Evolutionary conservation across 2,329 filamentous ascomycete species (phyloP).

Genomic region (Niveomyces coronatus): DNA sequence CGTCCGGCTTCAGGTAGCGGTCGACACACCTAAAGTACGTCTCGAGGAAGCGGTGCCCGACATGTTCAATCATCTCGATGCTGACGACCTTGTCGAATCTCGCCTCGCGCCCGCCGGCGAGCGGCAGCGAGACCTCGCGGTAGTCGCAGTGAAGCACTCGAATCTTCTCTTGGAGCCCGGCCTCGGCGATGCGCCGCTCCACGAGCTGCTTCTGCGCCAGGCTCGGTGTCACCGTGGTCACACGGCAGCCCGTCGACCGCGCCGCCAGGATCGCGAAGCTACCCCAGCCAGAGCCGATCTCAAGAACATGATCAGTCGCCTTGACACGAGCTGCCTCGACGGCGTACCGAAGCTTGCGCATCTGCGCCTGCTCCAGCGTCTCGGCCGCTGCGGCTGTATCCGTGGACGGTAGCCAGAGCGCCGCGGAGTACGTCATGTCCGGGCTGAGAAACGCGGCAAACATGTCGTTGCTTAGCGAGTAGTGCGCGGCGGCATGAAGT

Average conservation of each 20-base stretch:
- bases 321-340: slow-evolving; percentile 55
- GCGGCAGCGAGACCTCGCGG: slow-evolving; percentile 47
- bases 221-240: slow-evolving; percentile 59
- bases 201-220: slow-evolving; percentile 59
- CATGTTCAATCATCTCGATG: slow-evolving; percentile 70
- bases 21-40: slow-evolving; percentile 59
- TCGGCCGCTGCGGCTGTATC: slow-evolving; percentile 36
- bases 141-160: slow-evolving; percentile 59
- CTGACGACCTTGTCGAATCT: slow-evolving; percentile 62
- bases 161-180: slow-evolving; percentile 49
- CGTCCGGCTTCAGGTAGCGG: slow-evolving; percentile 50
- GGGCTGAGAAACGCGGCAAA: slow-evolving; percentile 62
- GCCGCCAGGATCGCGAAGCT: slow-evolving; percentile 63
- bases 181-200: slow-evolving; percentile 52
- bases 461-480: slow-evolving; percentile 68
- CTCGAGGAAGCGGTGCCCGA: slow-evolving; percentile 55
- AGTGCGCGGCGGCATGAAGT: slow-evolving; percentile 61
- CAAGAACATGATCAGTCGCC: slow-evolving; percentile 55
- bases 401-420: slow-evolving; percentile 41
- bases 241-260: slow-evolving; percentile 53
- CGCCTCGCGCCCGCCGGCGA: slow-evolving; percentile 30
- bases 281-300: slow-evolving; percentile 70
- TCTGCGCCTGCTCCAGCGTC: slow-evolving; percentile 54
- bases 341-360: slow-evolving; percentile 55
- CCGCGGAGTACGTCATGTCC: slow-evolving; percentile 68